Percentiles rank a stretch among this genome's conserved stretches.
Conservation (phyloP, 148 eudicot genomes). For the Agrostemma githago region DNA sequence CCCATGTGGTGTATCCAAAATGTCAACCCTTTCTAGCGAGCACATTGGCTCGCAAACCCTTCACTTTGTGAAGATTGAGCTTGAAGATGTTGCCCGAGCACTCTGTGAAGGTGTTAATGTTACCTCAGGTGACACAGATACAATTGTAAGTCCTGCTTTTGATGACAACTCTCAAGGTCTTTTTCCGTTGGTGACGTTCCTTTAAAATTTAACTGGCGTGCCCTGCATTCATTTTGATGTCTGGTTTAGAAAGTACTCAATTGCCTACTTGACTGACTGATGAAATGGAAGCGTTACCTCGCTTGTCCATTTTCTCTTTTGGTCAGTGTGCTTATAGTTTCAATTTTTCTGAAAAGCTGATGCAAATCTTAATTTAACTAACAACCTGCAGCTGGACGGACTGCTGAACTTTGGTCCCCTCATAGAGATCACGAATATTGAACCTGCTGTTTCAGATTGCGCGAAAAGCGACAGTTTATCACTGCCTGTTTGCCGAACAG, state of each 20-base stretch:
- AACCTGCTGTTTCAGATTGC: slow-evolving; percentile 31
- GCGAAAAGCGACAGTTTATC: slow-evolving; percentile 20
- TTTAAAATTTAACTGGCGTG: neutral
- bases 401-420: slow-evolving; percentile 41
- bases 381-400: slow-evolving; percentile 46
- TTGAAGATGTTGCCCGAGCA: slow-evolving; percentile 42
- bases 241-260: neutral
- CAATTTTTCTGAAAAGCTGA: slow-evolving; percentile 13
- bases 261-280: neutral
- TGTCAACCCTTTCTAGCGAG: slow-evolving; percentile 35
- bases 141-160: slow-evolving; percentile 31
- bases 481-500: slow-evolving; percentile 26
- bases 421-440: slow-evolving; percentile 30
- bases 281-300: too few species aligned
- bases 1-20: slow-evolving; percentile 37
- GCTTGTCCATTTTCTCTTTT: neutral
- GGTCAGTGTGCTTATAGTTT: neutral
- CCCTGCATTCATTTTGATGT: neutral
- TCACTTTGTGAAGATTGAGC: slow-evolving; percentile 58
- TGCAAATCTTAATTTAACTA: slow-evolving; percentile 8
- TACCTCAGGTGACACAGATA: slow-evolving; percentile 21
- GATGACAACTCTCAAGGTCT: slow-evolving; percentile 12
- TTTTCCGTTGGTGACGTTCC: slow-evolving; percentile 6
- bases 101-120: slow-evolving; percentile 45
- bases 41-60: slow-evolving; percentile 27